Evolutionary conservation across 2,329 filamentous ascomycete genomes (phyloP).

Genomic region (Cercospora janseana): DNA sequence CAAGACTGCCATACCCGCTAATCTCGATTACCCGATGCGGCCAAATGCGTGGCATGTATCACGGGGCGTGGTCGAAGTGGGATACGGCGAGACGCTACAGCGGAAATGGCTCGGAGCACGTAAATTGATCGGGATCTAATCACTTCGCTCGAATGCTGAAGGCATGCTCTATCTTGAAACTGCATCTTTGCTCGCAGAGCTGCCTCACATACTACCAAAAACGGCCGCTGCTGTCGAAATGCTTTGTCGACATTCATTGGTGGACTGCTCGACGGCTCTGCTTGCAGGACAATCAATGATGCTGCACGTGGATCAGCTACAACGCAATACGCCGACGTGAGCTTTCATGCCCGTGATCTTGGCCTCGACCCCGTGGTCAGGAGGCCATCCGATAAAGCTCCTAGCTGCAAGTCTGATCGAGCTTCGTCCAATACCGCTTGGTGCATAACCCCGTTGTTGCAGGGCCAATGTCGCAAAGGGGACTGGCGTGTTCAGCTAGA

Average conservation of each 20-base stretch:
- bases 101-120: slow-evolving; percentile 44
- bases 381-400: slow-evolving; percentile 1
- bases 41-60: slow-evolving; percentile 44
- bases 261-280: too few species aligned
- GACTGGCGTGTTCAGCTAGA: slow-evolving; percentile 1
- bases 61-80: slow-evolving; percentile 49
- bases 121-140: slow-evolving; percentile 36
- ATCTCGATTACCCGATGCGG: slow-evolving; percentile 76
- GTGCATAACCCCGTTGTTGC: slow-evolving; percentile 12
- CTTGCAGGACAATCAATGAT: too few species aligned
- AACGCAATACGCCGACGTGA: too few species aligned
- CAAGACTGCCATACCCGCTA: slow-evolving; percentile 74
- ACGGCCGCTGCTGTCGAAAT: too few species aligned
- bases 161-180: too few species aligned
- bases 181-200: too few species aligned
- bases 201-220: too few species aligned
- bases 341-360: too few species aligned
- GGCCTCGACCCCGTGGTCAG: not conserved
- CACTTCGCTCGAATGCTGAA: slow-evolving; percentile 14
- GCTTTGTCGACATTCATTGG: too few species aligned
- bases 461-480: not conserved
- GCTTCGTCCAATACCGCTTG: slow-evolving; percentile 16
- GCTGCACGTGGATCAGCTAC: too few species aligned
- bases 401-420: slow-evolving; percentile 10
- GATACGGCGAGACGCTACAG: slow-evolving; percentile 45